Conservation (phyloP, 2,329 filamentous ascomycete species). For the Myrmaecium sp. region DNA sequence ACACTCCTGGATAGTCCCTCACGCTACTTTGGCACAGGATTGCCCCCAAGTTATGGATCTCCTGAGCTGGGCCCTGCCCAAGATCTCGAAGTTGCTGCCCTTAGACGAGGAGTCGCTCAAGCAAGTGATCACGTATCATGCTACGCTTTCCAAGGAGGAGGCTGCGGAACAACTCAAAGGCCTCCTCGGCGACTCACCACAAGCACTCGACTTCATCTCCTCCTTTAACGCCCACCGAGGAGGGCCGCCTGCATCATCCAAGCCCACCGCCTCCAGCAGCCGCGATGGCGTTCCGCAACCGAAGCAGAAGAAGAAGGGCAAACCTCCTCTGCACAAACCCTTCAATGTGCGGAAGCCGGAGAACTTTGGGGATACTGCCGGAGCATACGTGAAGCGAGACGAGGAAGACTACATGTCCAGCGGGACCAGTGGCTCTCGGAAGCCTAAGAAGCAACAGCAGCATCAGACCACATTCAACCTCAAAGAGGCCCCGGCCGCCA, state of each 20-base stretch:
- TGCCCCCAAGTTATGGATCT: conserved; percentile 23
- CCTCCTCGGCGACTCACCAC: conserved; percentile 70
- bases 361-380: conserved; percentile 45
- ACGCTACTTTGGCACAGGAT: too few species aligned
- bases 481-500: conserved; percentile 33
- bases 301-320: conserved; percentile 24
- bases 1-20: too few species aligned
- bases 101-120: conserved; percentile 70
- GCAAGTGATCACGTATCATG: conserved; percentile 70
- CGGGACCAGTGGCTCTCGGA: conserved; percentile 23
- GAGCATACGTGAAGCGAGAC: conserved; percentile 61
- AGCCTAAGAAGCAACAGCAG: conserved; percentile 19
- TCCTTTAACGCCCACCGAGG: conserved; percentile 58
- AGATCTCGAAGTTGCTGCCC: conserved; percentile 65
- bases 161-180: conserved; percentile 76
- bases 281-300: conserved; percentile 2
- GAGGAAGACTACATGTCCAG: conserved; percentile 56
- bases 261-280: conserved; percentile 6
- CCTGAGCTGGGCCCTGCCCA: conserved; percentile 43
- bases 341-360: conserved; percentile 29
- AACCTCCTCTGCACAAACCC: conserved; percentile 23
- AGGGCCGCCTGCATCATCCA: conserved; percentile 15
- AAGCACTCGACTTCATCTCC: conserved; percentile 54
- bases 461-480: conserved; percentile 30
- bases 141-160: conserved; percentile 56